Conservation (phyloP, 1,284 basidiomycete species). For the Phellinidium pouzarii region DNA sequence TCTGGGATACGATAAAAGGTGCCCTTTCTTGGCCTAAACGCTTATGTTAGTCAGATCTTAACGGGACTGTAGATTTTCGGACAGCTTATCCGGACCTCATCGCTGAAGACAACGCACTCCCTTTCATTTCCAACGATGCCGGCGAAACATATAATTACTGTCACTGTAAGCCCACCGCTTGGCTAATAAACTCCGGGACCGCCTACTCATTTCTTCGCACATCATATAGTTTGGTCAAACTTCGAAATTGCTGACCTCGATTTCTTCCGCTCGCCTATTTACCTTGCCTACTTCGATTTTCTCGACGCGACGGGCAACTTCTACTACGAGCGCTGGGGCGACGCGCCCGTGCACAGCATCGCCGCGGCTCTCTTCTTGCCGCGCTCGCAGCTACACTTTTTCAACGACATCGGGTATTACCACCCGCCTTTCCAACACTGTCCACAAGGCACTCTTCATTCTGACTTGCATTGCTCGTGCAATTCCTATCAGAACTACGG, state of each 20-base stretch:
- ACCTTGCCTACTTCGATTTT: slow-evolving; percentile 66
- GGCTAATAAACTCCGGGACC: no score
- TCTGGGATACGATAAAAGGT: slow-evolving; percentile 63
- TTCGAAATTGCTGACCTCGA: slow-evolving; percentile 72
- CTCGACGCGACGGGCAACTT: slow-evolving; percentile 71
- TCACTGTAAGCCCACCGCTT: slow-evolving; percentile 44
- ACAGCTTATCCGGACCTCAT: slow-evolving; percentile 54
- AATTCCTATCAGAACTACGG: slow-evolving; percentile 11
- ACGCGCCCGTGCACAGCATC: slow-evolving; percentile 77
- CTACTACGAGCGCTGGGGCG: slow-evolving; percentile 78
- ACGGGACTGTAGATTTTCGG: slow-evolving; percentile 47
- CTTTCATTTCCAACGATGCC: slow-evolving; percentile 60
- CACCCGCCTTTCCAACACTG: slow-evolving; percentile 48
- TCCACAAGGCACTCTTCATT: slow-evolving; percentile 29
- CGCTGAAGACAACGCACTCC: slow-evolving; percentile 58
- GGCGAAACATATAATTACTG: slow-evolving; percentile 66
- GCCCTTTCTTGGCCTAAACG: slow-evolving; percentile 8
- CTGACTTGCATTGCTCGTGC: slow-evolving; percentile 4
- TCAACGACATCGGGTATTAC: slow-evolving; percentile 55
- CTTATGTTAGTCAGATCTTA: not conserved
- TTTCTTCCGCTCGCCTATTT: slow-evolving; percentile 55
- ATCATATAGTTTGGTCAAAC: slow-evolving; percentile 58
- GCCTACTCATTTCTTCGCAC: not conserved
- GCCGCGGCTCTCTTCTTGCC: slow-evolving; percentile 58
- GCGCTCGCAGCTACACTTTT: slow-evolving; percentile 63